phyloP scores from a whole-genome alignment of 352 stramenopile genomes.

The Pythium aristosporum region DNA sequence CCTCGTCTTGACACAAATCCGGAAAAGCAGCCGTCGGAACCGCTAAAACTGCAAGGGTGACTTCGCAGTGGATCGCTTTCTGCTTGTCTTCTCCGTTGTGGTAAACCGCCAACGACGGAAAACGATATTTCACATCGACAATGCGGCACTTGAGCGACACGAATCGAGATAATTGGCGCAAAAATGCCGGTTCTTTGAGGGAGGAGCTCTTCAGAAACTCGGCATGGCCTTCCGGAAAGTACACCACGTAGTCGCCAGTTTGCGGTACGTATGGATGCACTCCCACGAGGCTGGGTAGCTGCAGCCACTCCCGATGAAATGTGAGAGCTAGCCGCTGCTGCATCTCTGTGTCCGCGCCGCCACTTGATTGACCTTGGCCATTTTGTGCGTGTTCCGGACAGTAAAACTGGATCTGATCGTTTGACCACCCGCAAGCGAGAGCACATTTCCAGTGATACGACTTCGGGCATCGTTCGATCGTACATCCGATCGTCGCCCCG shows the following conservation, averaged over 20 bases:
- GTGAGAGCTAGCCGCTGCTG: constrained; percentile 55
- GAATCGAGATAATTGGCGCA: constrained; percentile 51
- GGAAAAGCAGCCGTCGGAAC: constrained; percentile 36
- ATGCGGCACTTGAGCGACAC: constrained; percentile 79
- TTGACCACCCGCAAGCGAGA: constrained; percentile 60
- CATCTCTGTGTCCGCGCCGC: constrained; percentile 14
- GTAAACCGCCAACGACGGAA: constrained; percentile 61
- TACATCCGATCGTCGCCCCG: constrained; percentile 79
- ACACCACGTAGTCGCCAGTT: constrained; percentile 79
- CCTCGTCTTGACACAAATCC: constrained; percentile 29
- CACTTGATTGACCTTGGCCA: constrained; percentile 1
- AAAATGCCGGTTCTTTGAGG: constrained; percentile 46
- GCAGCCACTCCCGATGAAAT: constrained; percentile 81
- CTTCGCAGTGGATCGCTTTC: constrained; percentile 46
- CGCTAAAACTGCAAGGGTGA: constrained; percentile 63
- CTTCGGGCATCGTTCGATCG: constrained; percentile 50
- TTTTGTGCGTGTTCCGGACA: constrained; percentile 56
- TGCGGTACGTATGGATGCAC: constrained; percentile 79
- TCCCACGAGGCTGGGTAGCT: constrained; percentile 44
- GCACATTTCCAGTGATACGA: constrained; percentile 87
- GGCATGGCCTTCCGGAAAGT: constrained; percentile 73
- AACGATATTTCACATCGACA: constrained; percentile 72
- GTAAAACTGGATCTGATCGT: constrained; percentile 84
- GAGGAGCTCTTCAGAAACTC: constrained; percentile 41
- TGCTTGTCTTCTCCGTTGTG: constrained; percentile 2